Conservation (phyloP, 1,139 yeast species). For the Debaryomyces sp. region DNA sequence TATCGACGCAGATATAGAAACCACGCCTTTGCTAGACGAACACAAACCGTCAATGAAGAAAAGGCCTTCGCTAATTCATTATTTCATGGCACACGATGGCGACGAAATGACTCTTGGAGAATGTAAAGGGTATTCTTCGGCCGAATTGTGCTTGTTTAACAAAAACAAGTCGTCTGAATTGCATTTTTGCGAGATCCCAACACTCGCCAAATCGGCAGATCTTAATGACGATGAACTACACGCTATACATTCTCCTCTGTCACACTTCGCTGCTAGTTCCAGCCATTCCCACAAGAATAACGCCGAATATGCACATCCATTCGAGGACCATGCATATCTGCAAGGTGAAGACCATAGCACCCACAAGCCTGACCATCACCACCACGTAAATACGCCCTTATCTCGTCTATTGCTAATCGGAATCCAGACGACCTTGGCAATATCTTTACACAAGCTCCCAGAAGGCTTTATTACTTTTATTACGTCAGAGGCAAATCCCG, state of each 20-base stretch:
- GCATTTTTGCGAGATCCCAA: slow-evolving; percentile 46
- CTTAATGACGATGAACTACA: slow-evolving; percentile 1
- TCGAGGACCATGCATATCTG: slow-evolving; percentile 7
- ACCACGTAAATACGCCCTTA: slow-evolving; percentile 75
- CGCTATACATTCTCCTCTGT: background rate
- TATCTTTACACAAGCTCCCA: slow-evolving; percentile 88
- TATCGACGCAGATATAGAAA: background rate
- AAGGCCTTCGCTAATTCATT: slow-evolving; percentile 33
- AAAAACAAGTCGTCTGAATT: slow-evolving; percentile 17
- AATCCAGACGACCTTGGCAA: slow-evolving; percentile 84
- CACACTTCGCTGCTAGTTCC: background rate
- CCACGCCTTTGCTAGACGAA: background rate
- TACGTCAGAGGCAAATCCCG: slow-evolving; percentile 72
- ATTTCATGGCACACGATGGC: slow-evolving; percentile 19
- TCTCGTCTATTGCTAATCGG: slow-evolving; percentile 83
- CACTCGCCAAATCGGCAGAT: slow-evolving; percentile 8
- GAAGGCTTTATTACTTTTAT: slow-evolving; percentile 91
- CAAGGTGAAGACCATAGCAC: slow-evolving; percentile 15
- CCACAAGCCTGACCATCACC: slow-evolving; percentile 61
- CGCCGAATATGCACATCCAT: slow-evolving; percentile 8
- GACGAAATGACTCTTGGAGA: slow-evolving; percentile 42
- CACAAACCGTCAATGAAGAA: slow-evolving; percentile 8
- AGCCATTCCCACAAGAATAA: slow-evolving; percentile 9
- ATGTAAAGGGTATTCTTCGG: slow-evolving; percentile 57
- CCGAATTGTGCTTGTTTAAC: slow-evolving; percentile 34